Evolutionary conservation across 2,329 filamentous ascomycete genomes (phyloP), one percentile per base, ranked within the genome.

Genomic region (Pezicula neosporulosa): DNA sequence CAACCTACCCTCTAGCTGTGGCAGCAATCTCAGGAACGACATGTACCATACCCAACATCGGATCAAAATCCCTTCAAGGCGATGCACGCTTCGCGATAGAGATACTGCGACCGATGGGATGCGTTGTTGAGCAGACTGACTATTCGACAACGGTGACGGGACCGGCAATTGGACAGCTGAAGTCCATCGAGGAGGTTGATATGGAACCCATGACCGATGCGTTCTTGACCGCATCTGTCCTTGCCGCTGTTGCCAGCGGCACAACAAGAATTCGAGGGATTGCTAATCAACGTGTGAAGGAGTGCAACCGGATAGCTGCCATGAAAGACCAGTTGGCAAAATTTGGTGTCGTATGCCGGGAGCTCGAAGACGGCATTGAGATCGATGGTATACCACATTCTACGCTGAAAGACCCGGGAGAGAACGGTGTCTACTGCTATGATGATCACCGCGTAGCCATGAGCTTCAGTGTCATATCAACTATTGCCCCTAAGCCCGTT

Each of bases 181-280:
- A 85, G 60, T 86, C 89, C 1, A 74, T 99, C 12, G 74, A 84
- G 16, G 87, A 93, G 53, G 85, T 99, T 27, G 92, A 99, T 64
- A 99, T 99, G 94, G 94, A 97, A 69, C 89, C 93, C 1, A 99
- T 99, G 94, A 99, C 94, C 0, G 94, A 99, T 70, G 94, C 94
- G 45, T 99, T 99, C 77, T 78, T 99, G 48, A 97, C 92, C 4
- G 94, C 94, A 16, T 95, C 91, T 2, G 91, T 96, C 4, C 79
- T 99, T 44, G 94, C 91, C 24, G 94, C 94, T 35, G 90, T 96
- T 41, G 91, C 93, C 9, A 83, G 81, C 13, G 90, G 89, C 2
- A 85, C 84, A 47, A 99, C 94, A 0, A 83, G 83, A 50, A 97
- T 99, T 59, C 87, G 86, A 15, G 94, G 94, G 46, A 99, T 99